phyloP scores from a whole-genome alignment of 2,329 filamentous ascomycete species.

The Cordyceps tenuipes region DNA sequence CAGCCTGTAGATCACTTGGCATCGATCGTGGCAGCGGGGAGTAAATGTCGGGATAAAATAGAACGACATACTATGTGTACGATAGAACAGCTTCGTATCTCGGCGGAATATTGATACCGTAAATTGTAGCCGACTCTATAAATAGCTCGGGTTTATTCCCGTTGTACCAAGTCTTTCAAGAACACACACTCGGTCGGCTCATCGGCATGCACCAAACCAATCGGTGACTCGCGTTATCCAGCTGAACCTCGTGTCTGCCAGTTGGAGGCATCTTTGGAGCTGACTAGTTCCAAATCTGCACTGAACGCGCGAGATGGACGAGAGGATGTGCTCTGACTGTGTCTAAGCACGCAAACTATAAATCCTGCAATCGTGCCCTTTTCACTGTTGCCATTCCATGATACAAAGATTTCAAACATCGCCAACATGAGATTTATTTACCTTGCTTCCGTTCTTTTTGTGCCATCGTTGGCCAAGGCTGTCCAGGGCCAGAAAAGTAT shows the following conservation, averaged over 20 bases:
- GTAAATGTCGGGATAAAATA: neutral
- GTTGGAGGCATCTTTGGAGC: neutral
- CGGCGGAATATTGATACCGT: too few relatives aligned
- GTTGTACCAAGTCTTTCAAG: neutral
- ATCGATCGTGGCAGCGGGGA: neutral
- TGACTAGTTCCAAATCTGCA: neutral
- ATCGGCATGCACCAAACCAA: neutral
- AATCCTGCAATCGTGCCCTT: neutral
- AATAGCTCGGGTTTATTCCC: neutral
- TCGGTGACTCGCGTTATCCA: neutral
- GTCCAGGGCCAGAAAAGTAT: neutral
- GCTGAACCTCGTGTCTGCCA: constrained; percentile 5
- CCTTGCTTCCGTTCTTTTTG: neutral
- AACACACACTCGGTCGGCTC: neutral
- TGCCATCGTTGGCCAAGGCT: neutral
- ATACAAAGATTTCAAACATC: neutral
- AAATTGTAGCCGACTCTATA: neutral
- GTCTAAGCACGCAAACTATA: neutral
- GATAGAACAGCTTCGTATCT: neutral
- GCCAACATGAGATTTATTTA: neutral
- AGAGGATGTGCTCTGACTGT: neutral
- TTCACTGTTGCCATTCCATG: neutral
- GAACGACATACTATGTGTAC: neutral
- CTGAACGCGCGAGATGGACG: neutral
- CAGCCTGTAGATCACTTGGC: neutral